Evolutionary conservation across 768 basidiomycete species (phyloP).

Genomic region (Pilatotrama ljubarskyi): DNA sequence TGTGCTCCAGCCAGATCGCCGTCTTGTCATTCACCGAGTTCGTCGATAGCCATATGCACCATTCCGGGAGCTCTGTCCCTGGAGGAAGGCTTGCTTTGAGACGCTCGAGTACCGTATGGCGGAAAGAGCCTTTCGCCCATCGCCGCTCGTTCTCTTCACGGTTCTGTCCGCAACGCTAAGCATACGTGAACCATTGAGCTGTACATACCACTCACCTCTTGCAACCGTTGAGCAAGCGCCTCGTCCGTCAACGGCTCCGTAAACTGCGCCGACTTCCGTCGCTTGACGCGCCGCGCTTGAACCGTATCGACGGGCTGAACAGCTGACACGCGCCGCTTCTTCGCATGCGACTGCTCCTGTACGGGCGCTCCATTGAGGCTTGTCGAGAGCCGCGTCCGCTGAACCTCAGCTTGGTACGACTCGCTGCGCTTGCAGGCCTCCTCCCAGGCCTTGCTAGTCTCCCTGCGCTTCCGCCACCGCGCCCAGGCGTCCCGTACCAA

Average conservation of each 20-base stretch:
- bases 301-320: constrained; percentile 21
- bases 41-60: constrained; percentile 73
- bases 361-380: constrained; percentile 20
- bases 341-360: constrained; percentile 4
- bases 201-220: constrained; percentile 68
- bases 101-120: constrained; percentile 44
- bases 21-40: constrained; percentile 74
- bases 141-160: constrained; percentile 68
- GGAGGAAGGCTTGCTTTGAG: constrained; percentile 34
- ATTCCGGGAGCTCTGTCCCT: constrained; percentile 38
- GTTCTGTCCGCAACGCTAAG: constrained; percentile 46
- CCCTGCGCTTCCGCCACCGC: constrained; percentile 13
- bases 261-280: constrained; percentile 44
- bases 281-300: constrained; percentile 34
- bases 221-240: constrained; percentile 62
- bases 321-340: constrained; percentile 30
- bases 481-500: constrained; percentile 40
- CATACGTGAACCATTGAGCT: not conserved
- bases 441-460: constrained; percentile 43
- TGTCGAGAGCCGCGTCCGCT: constrained; percentile 34
- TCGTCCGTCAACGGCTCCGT: constrained; percentile 60
- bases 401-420: constrained; percentile 56
- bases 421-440: constrained; percentile 65
- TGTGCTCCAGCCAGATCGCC: constrained; percentile 78
- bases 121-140: constrained; percentile 76